Percentiles rank a stretch among this genome's conserved stretches.
These are phyloP conservation scores for Astrothelium macrocarpum DNA, from an alignment of 495 filamentous ascomycete genomes.

Conservation along the genomic window DNA sequence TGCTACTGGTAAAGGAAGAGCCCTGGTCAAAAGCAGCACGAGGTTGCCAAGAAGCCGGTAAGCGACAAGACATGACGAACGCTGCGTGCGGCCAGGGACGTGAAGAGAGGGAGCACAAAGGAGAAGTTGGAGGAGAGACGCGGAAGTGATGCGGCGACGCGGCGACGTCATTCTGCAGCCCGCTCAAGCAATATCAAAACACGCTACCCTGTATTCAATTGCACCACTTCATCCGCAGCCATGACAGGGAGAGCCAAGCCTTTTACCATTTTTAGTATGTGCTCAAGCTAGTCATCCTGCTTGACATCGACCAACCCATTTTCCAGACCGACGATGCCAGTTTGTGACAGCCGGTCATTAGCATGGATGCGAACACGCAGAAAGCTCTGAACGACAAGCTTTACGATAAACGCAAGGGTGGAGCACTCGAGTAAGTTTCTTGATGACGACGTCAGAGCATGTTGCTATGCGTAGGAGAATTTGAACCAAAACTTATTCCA, in stretches of 20 bases:
- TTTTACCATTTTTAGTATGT: neutral
- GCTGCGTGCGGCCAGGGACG: neutral
- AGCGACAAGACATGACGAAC: neutral
- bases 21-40: neutral
- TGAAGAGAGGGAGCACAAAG: neutral
- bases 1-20: neutral
- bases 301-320: neutral
- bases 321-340: neutral
- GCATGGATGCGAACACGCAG: slow-evolving; percentile 83
- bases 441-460: neutral
- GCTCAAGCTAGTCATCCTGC: neutral
- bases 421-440: slow-evolving; percentile 80
- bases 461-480: too few relatives aligned
- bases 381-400: slow-evolving; percentile 93
- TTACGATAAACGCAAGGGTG: slow-evolving; percentile 93
- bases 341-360: neutral
- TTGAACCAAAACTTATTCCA: neutral
- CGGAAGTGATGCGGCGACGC: neutral
- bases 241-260: neutral
- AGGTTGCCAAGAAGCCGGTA: neutral
- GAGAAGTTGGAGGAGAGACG: neutral
- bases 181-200: neutral
- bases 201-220: neutral
- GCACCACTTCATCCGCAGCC: neutral
- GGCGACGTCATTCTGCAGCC: neutral